These are phyloP conservation scores for Cyphellophora attinorum DNA, from an alignment of 2,329 filamentous ascomycete genomes.

Conservation along the genomic window DNA sequence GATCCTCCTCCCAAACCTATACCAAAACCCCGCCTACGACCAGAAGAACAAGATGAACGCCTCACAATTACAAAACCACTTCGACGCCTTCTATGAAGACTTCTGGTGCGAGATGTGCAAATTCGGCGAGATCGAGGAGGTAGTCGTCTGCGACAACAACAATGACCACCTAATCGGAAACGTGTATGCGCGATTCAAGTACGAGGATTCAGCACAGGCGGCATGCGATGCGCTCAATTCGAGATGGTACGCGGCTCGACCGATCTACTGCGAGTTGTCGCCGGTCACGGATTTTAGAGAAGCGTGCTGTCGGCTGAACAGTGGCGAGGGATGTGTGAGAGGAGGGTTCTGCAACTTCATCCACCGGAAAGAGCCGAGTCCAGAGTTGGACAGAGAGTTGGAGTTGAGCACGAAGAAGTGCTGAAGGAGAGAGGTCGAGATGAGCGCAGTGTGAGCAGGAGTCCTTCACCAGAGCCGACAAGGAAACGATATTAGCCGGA, in stretches of 20 bases:
- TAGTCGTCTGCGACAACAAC: constrained; percentile 98
- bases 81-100: constrained; percentile 99
- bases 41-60: constrained; percentile 95
- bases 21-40: constrained; percentile 97
- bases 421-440: constrained; percentile 75
- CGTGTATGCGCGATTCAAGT: constrained; percentile 99
- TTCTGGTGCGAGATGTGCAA: constrained; percentile 99
- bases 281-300: constrained; percentile 98
- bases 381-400: constrained; percentile 82
- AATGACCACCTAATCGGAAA: constrained; percentile 99
- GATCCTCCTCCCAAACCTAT: constrained; percentile 94
- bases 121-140: constrained; percentile 93
- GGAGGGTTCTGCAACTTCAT: constrained; percentile 99
- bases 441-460: constrained; percentile 69
- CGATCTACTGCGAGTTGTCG: constrained; percentile 95
- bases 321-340: constrained; percentile 86
- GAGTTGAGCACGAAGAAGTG: constrained; percentile 91
- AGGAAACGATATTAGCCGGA: constrained; percentile 54
- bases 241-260: constrained; percentile 92
- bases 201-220: constrained; percentile 89
- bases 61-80: constrained; percentile 95
- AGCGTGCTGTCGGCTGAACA: constrained; percentile 90
- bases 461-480: constrained; percentile 76
- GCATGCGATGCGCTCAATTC: constrained; percentile 91
- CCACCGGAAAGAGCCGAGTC: constrained; percentile 85